These are phyloP conservation scores for Calonectria honghensis DNA, from an alignment of 2,329 filamentous ascomycete species.

Conservation along the genomic window DNA sequence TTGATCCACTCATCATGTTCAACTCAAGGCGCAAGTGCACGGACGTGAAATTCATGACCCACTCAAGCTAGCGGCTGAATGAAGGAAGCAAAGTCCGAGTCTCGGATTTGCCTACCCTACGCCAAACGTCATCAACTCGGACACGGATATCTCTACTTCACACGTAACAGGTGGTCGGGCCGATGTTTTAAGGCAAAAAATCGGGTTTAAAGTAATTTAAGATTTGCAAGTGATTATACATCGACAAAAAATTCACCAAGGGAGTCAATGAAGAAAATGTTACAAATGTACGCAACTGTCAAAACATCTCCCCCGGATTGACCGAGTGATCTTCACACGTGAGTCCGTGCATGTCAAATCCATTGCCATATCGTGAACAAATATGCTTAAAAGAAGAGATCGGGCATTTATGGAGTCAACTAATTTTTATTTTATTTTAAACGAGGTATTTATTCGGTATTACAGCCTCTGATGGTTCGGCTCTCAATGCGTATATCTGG, in stretches of 20 bases:
- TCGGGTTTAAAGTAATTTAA: neutral
- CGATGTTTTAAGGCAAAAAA: neutral
- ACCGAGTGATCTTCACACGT: too few relatives aligned
- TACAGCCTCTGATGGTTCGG: conserved; percentile 9
- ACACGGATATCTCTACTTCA: neutral
- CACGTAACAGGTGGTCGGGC: neutral
- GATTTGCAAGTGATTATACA: fast-evolving
- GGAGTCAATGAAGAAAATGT: too few relatives aligned
- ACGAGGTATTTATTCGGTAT: neutral
- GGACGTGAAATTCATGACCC: neutral
- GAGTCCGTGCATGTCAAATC: too few relatives aligned
- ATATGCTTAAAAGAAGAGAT: neutral
- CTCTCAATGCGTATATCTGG: conserved; percentile 18
- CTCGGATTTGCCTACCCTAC: neutral
- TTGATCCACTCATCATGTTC: neutral
- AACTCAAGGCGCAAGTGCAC: neutral
- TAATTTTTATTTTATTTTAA: neutral
- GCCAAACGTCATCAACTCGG: too few relatives aligned
- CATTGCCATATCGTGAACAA: neutral
- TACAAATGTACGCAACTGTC: too few relatives aligned
- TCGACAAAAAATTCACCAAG: neutral
- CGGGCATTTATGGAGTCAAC: neutral
- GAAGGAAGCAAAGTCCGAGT: conserved; percentile 15
- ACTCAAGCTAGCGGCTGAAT: neutral
- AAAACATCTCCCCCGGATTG: too few relatives aligned